Evolutionary conservation across 129 eudicot genomes (phyloP).

Genomic region (Arctium minus): DNA sequence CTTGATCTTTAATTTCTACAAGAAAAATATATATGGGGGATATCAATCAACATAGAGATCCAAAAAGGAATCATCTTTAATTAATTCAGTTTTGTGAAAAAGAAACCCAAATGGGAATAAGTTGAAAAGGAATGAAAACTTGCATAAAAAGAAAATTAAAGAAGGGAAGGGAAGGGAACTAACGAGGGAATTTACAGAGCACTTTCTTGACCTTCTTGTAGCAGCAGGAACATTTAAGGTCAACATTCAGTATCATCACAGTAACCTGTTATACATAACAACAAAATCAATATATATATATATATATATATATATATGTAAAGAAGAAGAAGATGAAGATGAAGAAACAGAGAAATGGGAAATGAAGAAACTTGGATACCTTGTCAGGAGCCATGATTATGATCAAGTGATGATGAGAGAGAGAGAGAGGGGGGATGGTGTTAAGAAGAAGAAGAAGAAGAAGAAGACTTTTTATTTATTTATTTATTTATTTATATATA

Average conservation of each 20-base stretch:
- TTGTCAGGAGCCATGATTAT: conserved; percentile 26
- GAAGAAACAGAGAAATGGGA: neutral
- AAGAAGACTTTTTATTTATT: no score
- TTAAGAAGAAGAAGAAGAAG: neutral
- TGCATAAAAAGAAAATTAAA: neutral
- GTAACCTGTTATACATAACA: conserved; percentile 37
- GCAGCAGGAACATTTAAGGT: conserved; percentile 74
- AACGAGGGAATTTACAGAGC: conserved; percentile 80
- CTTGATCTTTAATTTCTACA: conserved; percentile 72
- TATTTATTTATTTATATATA: no score
- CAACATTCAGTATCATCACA: conserved; percentile 71
- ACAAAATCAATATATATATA: neutral
- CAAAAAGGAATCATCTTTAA: neutral
- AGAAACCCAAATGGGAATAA: neutral
- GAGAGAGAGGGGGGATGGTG: neutral
- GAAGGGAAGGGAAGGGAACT: neutral
- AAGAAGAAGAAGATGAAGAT: neutral
- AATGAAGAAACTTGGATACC: neutral
- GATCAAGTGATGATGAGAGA: neutral
- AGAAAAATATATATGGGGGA: neutral
- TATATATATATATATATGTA: neutral
- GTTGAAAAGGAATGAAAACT: no score
- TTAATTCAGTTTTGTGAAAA: no score
- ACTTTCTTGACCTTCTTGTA: conserved; percentile 79
- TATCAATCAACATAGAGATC: neutral